Evolutionary conservation across 2,329 filamentous ascomycete species (phyloP).

Genomic region (Geosmithia morbida): DNA sequence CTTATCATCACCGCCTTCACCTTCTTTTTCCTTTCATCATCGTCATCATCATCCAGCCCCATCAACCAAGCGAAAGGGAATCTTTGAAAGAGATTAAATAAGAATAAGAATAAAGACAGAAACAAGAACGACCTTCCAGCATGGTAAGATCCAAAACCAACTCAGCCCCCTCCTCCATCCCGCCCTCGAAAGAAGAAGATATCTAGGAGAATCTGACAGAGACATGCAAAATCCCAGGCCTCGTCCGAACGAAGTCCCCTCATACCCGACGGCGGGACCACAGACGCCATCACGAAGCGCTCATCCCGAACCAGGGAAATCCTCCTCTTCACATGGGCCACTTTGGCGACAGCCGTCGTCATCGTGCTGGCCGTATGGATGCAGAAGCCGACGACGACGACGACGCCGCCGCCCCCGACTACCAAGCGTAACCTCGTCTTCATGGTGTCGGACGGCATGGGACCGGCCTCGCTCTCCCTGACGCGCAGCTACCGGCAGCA

Average conservation of each 20-base stretch:
- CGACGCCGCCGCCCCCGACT: constrained; percentile 28
- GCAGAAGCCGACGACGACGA: constrained; percentile 56
- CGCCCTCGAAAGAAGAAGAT: no score
- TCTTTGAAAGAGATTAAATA: no score
- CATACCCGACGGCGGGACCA: constrained; percentile 16
- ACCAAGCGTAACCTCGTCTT: constrained; percentile 85
- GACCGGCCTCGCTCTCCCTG: constrained; percentile 75
- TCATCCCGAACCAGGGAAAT: constrained; percentile 48
- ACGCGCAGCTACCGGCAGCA: constrained; percentile 79
- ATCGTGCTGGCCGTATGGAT: constrained; percentile 67
- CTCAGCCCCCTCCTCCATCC: no score
- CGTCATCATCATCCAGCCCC: not conserved
- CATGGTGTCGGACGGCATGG: constrained; percentile 99
- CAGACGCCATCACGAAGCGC: constrained; percentile 12
- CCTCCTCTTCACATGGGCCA: constrained; percentile 67
- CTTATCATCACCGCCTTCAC: no score
- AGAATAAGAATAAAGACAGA: no score
- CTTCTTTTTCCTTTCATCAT: not conserved
- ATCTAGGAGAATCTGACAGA: no score
- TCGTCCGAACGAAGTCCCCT: constrained; percentile 28
- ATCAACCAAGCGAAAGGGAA: no score
- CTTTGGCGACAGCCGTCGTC: constrained; percentile 64
- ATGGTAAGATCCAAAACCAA: not conserved
- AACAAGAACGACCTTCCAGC: no score
- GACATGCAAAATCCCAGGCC: not conserved